A percentile compares a stretch with the other conserved stretches of the same genome.
Evolutionary conservation across 495 filamentous ascomycete genomes (phyloP).

Genomic region (Stereocaulon alpinum): DNA sequence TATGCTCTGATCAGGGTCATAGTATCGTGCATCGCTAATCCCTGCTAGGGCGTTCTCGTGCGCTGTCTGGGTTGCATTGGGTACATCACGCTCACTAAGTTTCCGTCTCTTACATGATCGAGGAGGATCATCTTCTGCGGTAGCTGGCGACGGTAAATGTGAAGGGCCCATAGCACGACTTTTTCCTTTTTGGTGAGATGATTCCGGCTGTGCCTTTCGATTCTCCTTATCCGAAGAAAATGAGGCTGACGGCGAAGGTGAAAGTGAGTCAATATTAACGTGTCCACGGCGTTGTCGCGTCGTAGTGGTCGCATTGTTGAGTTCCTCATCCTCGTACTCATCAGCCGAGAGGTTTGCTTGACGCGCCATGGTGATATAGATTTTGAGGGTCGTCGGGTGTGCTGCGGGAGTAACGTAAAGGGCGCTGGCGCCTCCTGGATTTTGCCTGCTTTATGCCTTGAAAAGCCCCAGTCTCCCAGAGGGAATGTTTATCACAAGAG

Average conservation of each 20-base stretch:
- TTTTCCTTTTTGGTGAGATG: slow-evolving; percentile 15
- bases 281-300: slow-evolving; percentile 15
- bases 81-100: slow-evolving; percentile 28
- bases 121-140: slow-evolving; percentile 9
- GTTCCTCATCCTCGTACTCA: slow-evolving; percentile 19
- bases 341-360: slow-evolving; percentile 16
- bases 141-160: slow-evolving; percentile 12
- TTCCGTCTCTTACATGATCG: slow-evolving; percentile 34
- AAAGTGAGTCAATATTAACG: slow-evolving; percentile 22
- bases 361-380: slow-evolving; percentile 17
- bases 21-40: slow-evolving; percentile 43
- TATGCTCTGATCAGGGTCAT: slow-evolving; percentile 81
- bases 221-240: slow-evolving; percentile 54
- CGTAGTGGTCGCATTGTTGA: background rate
- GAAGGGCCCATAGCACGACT: slow-evolving; percentile 22
- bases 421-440: no score
- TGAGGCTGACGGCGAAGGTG: slow-evolving; percentile 32
- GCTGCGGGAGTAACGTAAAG: no score
- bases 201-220: slow-evolving; percentile 10
- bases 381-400: background rate
- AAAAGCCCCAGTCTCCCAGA: no score
- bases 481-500: no score
- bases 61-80: slow-evolving; percentile 19
- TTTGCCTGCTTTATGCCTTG: no score
- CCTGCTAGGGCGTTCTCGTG: slow-evolving; percentile 24